Base-by-base conservation (phyloP, 1,284 basidiomycete genomes). In the Trichosporon ovoides region DNA sequence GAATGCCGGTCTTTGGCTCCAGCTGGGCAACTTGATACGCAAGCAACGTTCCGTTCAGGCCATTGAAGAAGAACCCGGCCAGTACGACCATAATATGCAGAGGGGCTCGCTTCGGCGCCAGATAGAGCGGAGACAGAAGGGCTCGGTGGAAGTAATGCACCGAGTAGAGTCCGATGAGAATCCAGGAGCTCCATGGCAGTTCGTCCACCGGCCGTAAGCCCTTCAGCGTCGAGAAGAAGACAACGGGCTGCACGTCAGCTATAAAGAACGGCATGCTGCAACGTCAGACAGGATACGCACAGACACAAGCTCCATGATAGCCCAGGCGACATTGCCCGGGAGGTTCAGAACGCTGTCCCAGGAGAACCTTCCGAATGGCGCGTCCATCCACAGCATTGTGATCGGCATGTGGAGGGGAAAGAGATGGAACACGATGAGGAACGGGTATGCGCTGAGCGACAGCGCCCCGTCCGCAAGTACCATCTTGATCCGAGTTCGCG, bases 141-240 rank as follows among this genome's bases (percentile, higher is more conserved):
- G 91, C 86, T 37, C 93, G 86, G 75, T 95, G 91, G 53, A 83
- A 65, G 75, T 96, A 96, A 79, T 97, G 92, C 1, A 82, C 65
- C 46, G 91, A 71, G 74, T 83, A 95, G 53, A 87, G 79, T 0
- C 74, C 64, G 4, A 50, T 50, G 13, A 58, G 53, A 7, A 38
- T 10, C 12, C 6, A 9, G 0, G 52, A 31, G 14, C 4, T 24
- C 43, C 43, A 48, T 16, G 43, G 22, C 7, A 48, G 13, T 16
- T 22, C 12, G 14, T 48, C 24, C 12, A 51, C 5, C 24, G 37
- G 52, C 10, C 24, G 31, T 11, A 54, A 28, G 3, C 36, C n/a
- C 3, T 13, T 22, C 79, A 60, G 79, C 71, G 68, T 82, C 80
- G 78, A 76, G 79, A 34, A 52, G 40, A 40, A 53, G 11, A 51